phyloP scores from a whole-genome alignment of 2,329 filamentous ascomycete species.

The Cordyceps javanica region DNA sequence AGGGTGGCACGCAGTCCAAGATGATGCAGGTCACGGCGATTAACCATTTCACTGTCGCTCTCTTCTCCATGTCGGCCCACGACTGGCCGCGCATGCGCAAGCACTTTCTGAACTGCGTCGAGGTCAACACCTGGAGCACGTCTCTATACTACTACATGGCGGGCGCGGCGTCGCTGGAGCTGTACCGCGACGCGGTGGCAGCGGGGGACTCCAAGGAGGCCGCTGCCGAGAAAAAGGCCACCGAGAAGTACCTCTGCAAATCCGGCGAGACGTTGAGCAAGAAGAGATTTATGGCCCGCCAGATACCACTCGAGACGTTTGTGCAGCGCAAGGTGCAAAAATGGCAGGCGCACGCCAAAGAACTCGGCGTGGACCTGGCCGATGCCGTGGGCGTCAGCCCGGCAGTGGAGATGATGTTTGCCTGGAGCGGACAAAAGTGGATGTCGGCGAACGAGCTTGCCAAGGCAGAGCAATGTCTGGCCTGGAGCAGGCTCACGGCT shows the following conservation, averaged over 20 bases:
- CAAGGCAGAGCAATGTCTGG: constrained; percentile 54
- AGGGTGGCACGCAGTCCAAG: constrained; percentile 53
- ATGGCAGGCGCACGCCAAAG: constrained; percentile 73
- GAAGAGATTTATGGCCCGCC: constrained; percentile 83
- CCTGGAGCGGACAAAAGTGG: constrained; percentile 85
- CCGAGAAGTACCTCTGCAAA: constrained; percentile 64
- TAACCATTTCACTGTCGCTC: constrained; percentile 74
- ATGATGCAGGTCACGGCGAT: constrained; percentile 87
- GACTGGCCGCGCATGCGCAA: constrained; percentile 68
- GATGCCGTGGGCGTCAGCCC: constrained; percentile 80
- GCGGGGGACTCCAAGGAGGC: constrained; percentile 38
- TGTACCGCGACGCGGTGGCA: constrained; percentile 60
- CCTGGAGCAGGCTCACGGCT: constrained; percentile 55
- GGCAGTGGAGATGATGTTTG: constrained; percentile 83
- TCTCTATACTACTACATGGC: constrained; percentile 86
- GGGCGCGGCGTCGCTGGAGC: constrained; percentile 69
- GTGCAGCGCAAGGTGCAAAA: constrained; percentile 77
- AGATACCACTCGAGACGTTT: constrained; percentile 85
- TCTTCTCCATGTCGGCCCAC: constrained; percentile 74
- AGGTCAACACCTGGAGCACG: constrained; percentile 87
- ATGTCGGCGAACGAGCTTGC: constrained; percentile 64
- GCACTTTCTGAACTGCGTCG: constrained; percentile 67
- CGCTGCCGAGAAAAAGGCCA: constrained; percentile 51
- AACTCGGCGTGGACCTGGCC: constrained; percentile 59
- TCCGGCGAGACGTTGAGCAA: constrained; percentile 71